These are phyloP conservation scores for Solanum paucissectum DNA, from an alignment of 257 asterid species.

Conservation along the genomic window DNA sequence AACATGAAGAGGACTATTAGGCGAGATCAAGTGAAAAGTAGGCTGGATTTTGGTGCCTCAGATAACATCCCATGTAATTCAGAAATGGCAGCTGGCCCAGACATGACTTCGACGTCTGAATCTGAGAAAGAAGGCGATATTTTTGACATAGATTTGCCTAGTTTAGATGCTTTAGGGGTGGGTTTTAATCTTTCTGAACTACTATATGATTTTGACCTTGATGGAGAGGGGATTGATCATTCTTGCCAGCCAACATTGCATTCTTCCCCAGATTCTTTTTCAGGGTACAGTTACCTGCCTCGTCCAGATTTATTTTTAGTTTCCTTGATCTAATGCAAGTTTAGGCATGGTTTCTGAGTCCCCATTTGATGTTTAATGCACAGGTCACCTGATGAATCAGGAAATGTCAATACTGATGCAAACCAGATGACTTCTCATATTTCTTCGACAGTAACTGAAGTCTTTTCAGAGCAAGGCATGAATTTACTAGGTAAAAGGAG, in stretches of 20 bases:
- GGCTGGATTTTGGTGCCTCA: constrained; percentile 67
- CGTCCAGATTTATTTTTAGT: not conserved
- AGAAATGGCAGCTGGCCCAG: constrained; percentile 30
- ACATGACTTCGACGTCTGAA: constrained; percentile 47
- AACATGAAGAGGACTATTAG: constrained; percentile 29
- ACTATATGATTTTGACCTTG: constrained; percentile 30
- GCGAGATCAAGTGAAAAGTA: constrained; percentile 75
- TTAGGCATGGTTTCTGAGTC: not conserved
- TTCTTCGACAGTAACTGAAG: constrained; percentile 43
- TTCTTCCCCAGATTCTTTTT: constrained; percentile 28
- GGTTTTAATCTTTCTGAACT: constrained; percentile 26
- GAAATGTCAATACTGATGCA: constrained; percentile 17
- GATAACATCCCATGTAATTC: constrained; percentile 32
- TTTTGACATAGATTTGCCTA: constrained; percentile 61
- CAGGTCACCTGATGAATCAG: constrained; percentile 51
- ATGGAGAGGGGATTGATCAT: constrained; percentile 15
- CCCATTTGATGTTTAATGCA: not conserved
- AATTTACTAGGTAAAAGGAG: constrained; percentile 36
- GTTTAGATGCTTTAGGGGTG: constrained; percentile 55
- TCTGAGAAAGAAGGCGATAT: constrained; percentile 51
- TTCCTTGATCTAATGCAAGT: not conserved
- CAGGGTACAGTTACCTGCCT: constrained; percentile 15
- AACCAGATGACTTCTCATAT: constrained; percentile 32
- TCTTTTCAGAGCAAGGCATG: constrained; percentile 32
- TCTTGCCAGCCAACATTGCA: constrained; percentile 9